Evolutionary conservation across 1,284 basidiomycete species (phyloP).

Genomic region (Marasmius oreades): DNA sequence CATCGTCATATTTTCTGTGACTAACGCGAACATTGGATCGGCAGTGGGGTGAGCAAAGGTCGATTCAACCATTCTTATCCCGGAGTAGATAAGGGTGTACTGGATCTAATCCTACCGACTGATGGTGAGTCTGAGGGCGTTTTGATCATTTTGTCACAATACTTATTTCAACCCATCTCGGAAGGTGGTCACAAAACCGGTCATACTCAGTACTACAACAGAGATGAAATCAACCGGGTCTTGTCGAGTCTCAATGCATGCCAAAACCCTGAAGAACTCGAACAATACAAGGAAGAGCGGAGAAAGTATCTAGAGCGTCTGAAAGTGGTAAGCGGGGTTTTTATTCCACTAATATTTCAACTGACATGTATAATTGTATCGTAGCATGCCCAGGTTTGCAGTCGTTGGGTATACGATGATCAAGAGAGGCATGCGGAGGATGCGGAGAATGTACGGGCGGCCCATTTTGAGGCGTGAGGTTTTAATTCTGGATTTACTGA

Average conservation of each 20-base stretch:
- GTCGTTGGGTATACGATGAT: neutral
- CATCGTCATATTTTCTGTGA: neutral
- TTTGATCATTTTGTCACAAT: neutral
- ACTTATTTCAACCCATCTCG: neutral
- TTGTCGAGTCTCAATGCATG: neutral
- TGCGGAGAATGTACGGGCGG: neutral
- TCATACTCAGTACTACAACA: neutral
- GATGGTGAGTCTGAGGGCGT: neutral
- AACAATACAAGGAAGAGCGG: neutral
- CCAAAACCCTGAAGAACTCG: neutral
- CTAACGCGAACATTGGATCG: neutral
- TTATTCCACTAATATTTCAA: too few relatives aligned
- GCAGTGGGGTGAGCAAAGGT: neutral
- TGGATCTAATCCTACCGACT: neutral
- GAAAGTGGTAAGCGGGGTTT: neutral
- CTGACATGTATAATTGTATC: too few relatives aligned
- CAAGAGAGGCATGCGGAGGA: neutral
- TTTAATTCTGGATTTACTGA: too few relatives aligned
- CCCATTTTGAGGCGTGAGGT: neutral
- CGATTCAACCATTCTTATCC: neutral
- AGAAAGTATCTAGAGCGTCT: neutral
- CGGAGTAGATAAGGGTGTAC: neutral
- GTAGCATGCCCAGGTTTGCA: neutral
- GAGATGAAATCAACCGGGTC: neutral
- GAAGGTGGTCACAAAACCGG: neutral